Evolutionary conservation across 768 basidiomycete genomes (phyloP).

Genomic region (Lepiota subincarnata): DNA sequence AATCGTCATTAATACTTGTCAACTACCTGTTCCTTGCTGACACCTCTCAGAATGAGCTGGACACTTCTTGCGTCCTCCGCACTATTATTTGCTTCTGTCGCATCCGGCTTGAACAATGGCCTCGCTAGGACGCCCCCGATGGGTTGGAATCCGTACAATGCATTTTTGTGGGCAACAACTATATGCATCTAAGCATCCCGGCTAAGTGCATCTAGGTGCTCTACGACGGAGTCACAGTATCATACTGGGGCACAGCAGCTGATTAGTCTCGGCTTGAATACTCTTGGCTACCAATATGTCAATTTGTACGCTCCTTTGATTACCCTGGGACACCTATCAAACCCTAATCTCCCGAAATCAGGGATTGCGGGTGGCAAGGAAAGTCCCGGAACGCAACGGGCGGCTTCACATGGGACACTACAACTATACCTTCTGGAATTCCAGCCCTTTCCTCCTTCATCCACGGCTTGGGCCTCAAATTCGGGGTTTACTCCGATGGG

Average conservation of each 20-base stretch:
- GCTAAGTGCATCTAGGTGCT: conserved; percentile 26
- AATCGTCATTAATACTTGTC: background rate
- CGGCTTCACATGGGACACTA: conserved; percentile 40
- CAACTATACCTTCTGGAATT: conserved; percentile 33
- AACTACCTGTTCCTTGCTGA: background rate
- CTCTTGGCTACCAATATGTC: conserved; percentile 38
- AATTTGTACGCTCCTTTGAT: conserved; percentile 30
- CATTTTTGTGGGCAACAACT: conserved; percentile 32
- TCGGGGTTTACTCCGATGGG: conserved; percentile 58
- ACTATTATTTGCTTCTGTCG: conserved; percentile 10
- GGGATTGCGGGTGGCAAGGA: conserved; percentile 51
- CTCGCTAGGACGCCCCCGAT: conserved; percentile 40
- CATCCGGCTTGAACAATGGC: conserved; percentile 31
- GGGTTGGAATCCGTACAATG: conserved; percentile 50
- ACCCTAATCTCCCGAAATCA: conserved; percentile 13
- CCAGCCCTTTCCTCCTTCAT: conserved; percentile 35
- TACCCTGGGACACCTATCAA: background rate
- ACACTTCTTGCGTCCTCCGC: background rate
- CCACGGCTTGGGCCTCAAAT: conserved; percentile 47
- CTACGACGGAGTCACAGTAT: conserved; percentile 39
- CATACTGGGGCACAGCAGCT: conserved; percentile 34
- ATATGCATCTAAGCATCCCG: background rate
- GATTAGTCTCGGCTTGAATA: conserved; percentile 31
- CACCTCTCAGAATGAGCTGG: conserved; percentile 6
- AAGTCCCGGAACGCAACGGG: conserved; percentile 35